Percentiles rank a stretch among this genome's conserved stretches.
Evolutionary conservation across 495 filamentous ascomycete genomes (phyloP).

Genomic region (Cercophora newfieldiana): DNA sequence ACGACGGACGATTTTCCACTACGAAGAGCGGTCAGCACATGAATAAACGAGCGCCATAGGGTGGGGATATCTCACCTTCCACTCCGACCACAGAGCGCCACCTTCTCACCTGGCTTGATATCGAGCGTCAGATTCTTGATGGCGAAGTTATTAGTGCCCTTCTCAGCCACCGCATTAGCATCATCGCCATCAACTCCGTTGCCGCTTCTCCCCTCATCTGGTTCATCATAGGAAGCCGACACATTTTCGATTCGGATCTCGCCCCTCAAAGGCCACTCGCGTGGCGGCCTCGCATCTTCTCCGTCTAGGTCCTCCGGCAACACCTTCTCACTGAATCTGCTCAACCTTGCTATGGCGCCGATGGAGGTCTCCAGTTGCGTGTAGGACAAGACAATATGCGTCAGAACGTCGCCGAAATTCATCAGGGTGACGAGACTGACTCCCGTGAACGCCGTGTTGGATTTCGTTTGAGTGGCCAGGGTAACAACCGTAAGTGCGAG

Average conservation of each 20-base stretch:
- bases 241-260: conserved; percentile 26
- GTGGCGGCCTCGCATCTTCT: conserved; percentile 24
- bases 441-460: conserved; percentile 35
- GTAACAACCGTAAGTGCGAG: conserved; percentile 44
- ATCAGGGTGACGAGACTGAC: conserved; percentile 29
- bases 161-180: conserved; percentile 22
- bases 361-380: conserved; percentile 53
- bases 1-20: conserved; percentile 87
- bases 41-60: background rate
- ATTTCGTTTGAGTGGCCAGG: conserved; percentile 24
- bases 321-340: conserved; percentile 39
- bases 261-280: conserved; percentile 28
- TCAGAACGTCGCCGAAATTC: conserved; percentile 26
- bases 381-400: conserved; percentile 33
- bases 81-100: conserved; percentile 31
- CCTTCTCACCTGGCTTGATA: conserved; percentile 25
- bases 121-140: conserved; percentile 23
- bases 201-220: background rate
- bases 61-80: conserved; percentile 18
- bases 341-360: conserved; percentile 49
- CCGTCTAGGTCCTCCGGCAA: conserved; percentile 22
- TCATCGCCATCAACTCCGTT: background rate
- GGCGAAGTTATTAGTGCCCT: conserved; percentile 36
- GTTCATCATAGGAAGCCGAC: conserved; percentile 26
- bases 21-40: no score